phyloP scores from a whole-genome alignment of 306 rosid species.

The Ammopiptanthus mongolicus region DNA sequence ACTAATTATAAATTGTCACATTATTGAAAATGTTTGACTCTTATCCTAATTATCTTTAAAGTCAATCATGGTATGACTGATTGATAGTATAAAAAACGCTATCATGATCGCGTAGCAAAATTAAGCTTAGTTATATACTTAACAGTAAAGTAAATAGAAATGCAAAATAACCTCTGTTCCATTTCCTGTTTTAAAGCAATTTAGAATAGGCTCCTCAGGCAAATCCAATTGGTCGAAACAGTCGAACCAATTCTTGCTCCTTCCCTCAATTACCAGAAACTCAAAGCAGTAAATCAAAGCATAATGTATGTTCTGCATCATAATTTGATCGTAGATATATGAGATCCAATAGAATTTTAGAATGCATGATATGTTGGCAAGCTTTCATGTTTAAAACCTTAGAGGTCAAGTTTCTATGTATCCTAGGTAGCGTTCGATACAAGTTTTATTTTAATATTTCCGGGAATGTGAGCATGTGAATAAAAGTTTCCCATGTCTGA shows the following conservation, averaged over 20 bases:
- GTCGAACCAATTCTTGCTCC: constrained; percentile 31
- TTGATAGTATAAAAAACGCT: no score
- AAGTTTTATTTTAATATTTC: no score
- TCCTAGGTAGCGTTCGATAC: no score
- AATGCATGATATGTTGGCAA: not conserved
- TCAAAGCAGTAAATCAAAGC: constrained; percentile 53
- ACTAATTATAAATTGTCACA: no score
- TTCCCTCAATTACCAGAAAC: constrained; percentile 48
- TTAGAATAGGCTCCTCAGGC: constrained; percentile 26
- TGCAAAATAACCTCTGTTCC: constrained; percentile 46
- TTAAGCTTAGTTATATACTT: no score
- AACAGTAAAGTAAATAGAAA: not conserved
- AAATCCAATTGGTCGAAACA: constrained; percentile 45
- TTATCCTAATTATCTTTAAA: no score
- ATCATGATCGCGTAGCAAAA: no score
- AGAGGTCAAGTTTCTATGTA: not conserved
- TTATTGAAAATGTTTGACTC: no score
- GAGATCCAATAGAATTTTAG: not conserved
- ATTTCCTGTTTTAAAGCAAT: constrained; percentile 38
- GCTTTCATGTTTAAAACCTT: not conserved
- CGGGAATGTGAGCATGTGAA: no score
- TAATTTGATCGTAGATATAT: not conserved
- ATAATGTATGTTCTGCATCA: constrained; percentile 49
- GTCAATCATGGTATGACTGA: no score
- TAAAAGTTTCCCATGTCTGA: no score